Evolutionary conservation across 441 rosid genomes (phyloP).

Genomic region (Gossypium gossypioides): DNA sequence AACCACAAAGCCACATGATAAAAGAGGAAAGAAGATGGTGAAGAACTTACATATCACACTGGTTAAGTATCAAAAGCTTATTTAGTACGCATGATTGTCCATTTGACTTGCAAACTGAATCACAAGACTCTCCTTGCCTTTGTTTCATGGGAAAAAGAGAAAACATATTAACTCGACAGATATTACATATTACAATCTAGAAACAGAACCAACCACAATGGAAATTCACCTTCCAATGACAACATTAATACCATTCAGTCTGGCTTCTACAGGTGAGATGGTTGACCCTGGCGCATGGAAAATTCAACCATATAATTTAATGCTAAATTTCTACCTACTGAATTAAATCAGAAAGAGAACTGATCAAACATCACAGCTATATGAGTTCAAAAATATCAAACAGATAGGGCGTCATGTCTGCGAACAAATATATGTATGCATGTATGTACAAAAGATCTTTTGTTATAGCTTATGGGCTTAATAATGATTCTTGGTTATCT

Average conservation of each 20-base stretch:
- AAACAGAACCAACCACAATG: conserved; percentile 10
- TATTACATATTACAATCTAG: neutral
- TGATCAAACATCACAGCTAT: neutral
- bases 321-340: neutral
- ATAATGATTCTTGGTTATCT: neutral
- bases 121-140: conserved; percentile 90
- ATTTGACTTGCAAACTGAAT: conserved; percentile 63
- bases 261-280: conserved; percentile 46
- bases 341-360: neutral
- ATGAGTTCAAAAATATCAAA: neutral
- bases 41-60: conserved; percentile 65
- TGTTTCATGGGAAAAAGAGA: conserved; percentile 18
- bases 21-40: neutral
- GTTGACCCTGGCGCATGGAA: conserved; percentile 30
- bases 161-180: conserved; percentile 8
- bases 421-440: neutral
- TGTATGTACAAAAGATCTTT: neutral
- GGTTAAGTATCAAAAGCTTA: conserved; percentile 73
- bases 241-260: conserved; percentile 70
- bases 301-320: neutral
- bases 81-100: conserved; percentile 80
- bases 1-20: neutral
- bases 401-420: neutral
- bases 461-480: neutral
- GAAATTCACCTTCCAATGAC: conserved; percentile 57